Conservation (phyloP, 2,329 filamentous ascomycete genomes). For the Spiromastix sp. region DNA sequence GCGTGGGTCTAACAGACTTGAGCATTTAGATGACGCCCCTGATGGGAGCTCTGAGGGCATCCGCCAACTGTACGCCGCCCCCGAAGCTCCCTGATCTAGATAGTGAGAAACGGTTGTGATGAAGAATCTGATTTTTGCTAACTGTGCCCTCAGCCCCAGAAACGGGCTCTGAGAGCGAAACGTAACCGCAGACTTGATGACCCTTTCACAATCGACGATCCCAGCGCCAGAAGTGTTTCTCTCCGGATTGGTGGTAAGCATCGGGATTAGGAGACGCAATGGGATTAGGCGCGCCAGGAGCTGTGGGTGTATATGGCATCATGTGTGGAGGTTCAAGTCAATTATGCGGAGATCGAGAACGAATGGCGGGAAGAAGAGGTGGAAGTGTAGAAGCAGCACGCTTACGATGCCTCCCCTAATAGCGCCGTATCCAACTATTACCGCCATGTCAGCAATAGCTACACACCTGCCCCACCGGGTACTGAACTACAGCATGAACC, state of each 20-base stretch:
- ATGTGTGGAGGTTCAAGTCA: no score
- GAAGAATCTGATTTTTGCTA: constrained; percentile 1
- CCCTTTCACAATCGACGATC: constrained; percentile 11
- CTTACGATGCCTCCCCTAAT: neutral
- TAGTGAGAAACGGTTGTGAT: constrained; percentile 1
- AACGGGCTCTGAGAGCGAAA: constrained; percentile 36
- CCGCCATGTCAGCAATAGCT: neutral
- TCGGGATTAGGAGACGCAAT: constrained; percentile 9
- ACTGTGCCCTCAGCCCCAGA: constrained; percentile 29
- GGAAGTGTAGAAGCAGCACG: neutral
- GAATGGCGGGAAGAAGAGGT: no score
- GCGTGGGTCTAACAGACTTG: constrained; percentile 12
- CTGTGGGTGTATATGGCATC: neutral
- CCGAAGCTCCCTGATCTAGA: constrained; percentile 4
- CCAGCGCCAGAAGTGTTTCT: no score
- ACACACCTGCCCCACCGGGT: neutral
- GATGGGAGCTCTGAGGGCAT: constrained; percentile 34
- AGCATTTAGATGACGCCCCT: constrained; percentile 31
- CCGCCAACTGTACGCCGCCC: constrained; percentile 29
- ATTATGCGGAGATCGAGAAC: no score
- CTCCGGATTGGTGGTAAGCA: constrained; percentile 21
- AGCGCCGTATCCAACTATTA: neutral
- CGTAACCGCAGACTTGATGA: constrained; percentile 30
- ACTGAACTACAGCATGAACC: neutral
- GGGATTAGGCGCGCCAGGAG: constrained; percentile 3